Evolutionary conservation across 306 rosid genomes (phyloP).

Genomic region (Spatholobus suberectus): DNA sequence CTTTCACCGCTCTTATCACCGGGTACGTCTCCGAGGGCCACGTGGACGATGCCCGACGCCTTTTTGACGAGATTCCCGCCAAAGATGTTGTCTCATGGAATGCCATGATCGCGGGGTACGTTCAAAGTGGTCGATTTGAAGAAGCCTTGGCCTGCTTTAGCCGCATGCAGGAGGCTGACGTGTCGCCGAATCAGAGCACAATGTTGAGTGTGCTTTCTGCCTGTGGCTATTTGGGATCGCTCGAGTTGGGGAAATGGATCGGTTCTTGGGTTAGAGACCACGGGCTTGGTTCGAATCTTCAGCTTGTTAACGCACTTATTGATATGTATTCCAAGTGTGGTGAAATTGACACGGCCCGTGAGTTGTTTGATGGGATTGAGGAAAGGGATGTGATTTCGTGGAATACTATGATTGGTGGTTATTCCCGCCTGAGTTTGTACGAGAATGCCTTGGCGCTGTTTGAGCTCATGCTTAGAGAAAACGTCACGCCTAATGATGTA

Average conservation of each 20-base stretch:
- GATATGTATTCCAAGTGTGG: conserved; percentile 89
- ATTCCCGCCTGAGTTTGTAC: conserved; percentile 51
- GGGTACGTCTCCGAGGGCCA: conserved; percentile 63
- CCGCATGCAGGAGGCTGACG: conserved; percentile 59
- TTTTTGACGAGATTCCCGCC: conserved; percentile 63
- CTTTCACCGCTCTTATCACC: conserved; percentile 76
- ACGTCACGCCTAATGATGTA: conserved; percentile 72
- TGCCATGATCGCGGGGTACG: conserved; percentile 86
- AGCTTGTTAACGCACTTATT: conserved; percentile 65
- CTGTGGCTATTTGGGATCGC: conserved; percentile 66
- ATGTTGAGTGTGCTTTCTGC: conserved; percentile 69
- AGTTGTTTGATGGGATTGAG: conserved; percentile 67
- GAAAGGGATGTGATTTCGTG: conserved; percentile 79
- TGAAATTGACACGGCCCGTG: conserved; percentile 60
- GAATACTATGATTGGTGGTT: conserved; percentile 90
- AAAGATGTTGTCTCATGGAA: conserved; percentile 89
- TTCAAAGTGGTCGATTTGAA: conserved; percentile 57
- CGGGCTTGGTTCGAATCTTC: conserved; percentile 58
- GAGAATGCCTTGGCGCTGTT: conserved; percentile 74
- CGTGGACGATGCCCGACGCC: conserved; percentile 61
- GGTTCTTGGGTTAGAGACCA: conserved; percentile 62
- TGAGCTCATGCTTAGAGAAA: conserved; percentile 65
- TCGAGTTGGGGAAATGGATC: conserved; percentile 68
- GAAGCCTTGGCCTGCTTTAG: conserved; percentile 65
- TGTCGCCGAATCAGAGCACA: conserved; percentile 64